Evolutionary conservation across 306 rosid species (phyloP), one percentile per base, ranked within the genome.

Genomic region (Nissolia schottii): DNA sequence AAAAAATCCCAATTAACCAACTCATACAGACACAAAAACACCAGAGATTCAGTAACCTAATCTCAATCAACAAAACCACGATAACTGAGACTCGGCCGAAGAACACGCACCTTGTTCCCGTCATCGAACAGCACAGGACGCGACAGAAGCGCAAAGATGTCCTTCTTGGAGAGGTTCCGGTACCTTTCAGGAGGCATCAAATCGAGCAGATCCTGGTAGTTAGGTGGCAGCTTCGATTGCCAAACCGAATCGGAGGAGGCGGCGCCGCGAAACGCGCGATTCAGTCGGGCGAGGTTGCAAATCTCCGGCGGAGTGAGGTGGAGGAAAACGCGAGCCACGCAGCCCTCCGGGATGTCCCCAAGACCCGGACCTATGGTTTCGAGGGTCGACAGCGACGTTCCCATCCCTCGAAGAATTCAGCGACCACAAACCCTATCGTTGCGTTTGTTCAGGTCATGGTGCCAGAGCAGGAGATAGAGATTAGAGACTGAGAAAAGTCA

Each of bases 301-400:
- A 89, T 93, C 87, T 93, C 94, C 45, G 91, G 98, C 49, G 98
- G 97, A 62, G 94, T 80, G 19, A 93, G 87, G 59, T 91, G 78
- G 10, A 89, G 75, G 61, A 93, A 90, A 9, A 90, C 96, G 65
- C 98, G 86, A 14, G 98, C 98, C 48, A 93, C 96, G 57, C 97
- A 93, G 71, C 71, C 70, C 82, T 93, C 98, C 31, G 97, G 97
- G 29, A 93, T 93, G 82, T 93, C 98, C 4, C 97, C 98, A 37
- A 93, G 85, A 34, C 97, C 90, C 28, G 94, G 96, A n/a, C 84
- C 91, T 20, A 27, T 24, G 20, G 81, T 20, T 14, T 84, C 98
- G 7, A 85, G 73, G 84, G 70, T 85, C 63, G 98, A 91, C 18
- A 87, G 86, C 80, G 96, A 83, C 32, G 97, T 84, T 66, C 97